These are phyloP conservation scores for Ophiostoma ulmi DNA, from an alignment of 2,329 filamentous ascomycete species.

Conservation along the genomic window DNA sequence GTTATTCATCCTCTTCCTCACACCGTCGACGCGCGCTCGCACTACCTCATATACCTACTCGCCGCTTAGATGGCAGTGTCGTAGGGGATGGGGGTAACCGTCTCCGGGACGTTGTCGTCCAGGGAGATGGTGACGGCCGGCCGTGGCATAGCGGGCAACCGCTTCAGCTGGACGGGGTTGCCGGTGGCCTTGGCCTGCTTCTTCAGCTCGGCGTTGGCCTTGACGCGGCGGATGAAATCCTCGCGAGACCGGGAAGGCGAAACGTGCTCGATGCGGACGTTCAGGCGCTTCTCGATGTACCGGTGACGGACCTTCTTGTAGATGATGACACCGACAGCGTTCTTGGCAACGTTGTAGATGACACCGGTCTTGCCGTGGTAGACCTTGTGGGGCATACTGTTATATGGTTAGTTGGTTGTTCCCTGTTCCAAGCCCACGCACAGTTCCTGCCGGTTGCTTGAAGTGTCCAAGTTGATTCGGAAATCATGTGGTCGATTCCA, in stretches of 20 bases:
- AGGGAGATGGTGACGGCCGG: slow-evolving; percentile 58
- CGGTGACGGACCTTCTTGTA: slow-evolving; percentile 99
- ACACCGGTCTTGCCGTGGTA: slow-evolving; percentile 99
- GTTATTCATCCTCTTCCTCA: slow-evolving; percentile 17
- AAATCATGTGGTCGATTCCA: background rate
- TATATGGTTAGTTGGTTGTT: slow-evolving; percentile 28
- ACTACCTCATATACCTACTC: background rate
- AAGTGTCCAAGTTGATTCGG: slow-evolving; percentile 15
- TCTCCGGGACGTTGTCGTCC: slow-evolving; percentile 31
- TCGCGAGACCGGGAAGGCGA: slow-evolving; percentile 89
- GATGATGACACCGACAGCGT: slow-evolving; percentile 95
- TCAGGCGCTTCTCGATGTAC: slow-evolving; percentile 99
- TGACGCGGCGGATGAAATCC: slow-evolving; percentile 93
- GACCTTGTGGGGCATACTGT: slow-evolving; percentile 96
- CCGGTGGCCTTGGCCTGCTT: slow-evolving; percentile 88
- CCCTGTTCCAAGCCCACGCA: slow-evolving; percentile 30
- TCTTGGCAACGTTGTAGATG: slow-evolving; percentile 99
- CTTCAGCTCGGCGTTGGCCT: slow-evolving; percentile 90
- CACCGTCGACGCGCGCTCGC: background rate
- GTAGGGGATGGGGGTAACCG: slow-evolving; percentile 60
- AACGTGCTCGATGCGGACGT: slow-evolving; percentile 98
- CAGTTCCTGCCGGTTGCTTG: background rate
- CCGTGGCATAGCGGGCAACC: slow-evolving; percentile 74
- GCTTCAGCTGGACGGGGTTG: slow-evolving; percentile 85
- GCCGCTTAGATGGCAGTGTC: slow-evolving; percentile 88